Evolutionary conservation across 2,329 filamentous ascomycete species (phyloP).

Genomic region (Aureobasidium namibiae): DNA sequence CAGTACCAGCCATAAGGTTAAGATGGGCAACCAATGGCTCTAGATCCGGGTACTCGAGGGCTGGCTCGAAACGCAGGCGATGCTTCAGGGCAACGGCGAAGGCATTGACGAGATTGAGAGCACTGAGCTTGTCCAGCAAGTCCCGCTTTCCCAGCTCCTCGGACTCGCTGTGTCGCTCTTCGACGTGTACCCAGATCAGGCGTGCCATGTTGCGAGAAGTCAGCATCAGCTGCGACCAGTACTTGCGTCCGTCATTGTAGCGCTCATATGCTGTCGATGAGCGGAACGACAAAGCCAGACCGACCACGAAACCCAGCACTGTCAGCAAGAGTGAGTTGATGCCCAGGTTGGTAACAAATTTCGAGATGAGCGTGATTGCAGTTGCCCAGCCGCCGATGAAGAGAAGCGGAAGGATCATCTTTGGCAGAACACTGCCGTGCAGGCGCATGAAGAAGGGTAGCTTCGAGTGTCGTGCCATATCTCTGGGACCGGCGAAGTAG

Average conservation of each 20-base stretch:
- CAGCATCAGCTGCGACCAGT: conserved; percentile 51
- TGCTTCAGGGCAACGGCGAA: conserved; percentile 75
- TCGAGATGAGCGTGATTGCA: conserved; percentile 50
- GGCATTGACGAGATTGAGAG: conserved; percentile 69
- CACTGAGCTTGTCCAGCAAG: conserved; percentile 61
- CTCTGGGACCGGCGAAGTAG: conserved; percentile 48
- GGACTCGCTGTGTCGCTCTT: conserved; percentile 48
- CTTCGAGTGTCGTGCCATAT: conserved; percentile 66
- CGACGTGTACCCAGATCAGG: conserved; percentile 72
- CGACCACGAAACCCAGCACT: conserved; percentile 73
- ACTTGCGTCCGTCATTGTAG: conserved; percentile 50
- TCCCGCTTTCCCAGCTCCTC: conserved; percentile 50
- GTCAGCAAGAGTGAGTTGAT: conserved; percentile 64
- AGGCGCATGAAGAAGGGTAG: conserved; percentile 68
- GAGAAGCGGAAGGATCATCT: conserved; percentile 61
- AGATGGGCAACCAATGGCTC: conserved; percentile 61
- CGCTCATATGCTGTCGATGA: conserved; percentile 71
- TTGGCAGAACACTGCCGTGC: conserved; percentile 66
- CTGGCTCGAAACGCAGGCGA: conserved; percentile 75
- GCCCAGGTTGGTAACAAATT: conserved; percentile 38
- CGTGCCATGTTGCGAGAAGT: conserved; percentile 53
- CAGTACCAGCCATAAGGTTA: conserved; percentile 60
- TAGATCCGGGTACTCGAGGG: conserved; percentile 67
- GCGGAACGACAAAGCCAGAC: conserved; percentile 69
- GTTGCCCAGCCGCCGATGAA: conserved; percentile 59